Percentiles rank a stretch among this genome's conserved stretches.
These are phyloP conservation scores for Glycine latifolia DNA, from an alignment of 306 rosid genomes.

Conservation along the genomic window DNA sequence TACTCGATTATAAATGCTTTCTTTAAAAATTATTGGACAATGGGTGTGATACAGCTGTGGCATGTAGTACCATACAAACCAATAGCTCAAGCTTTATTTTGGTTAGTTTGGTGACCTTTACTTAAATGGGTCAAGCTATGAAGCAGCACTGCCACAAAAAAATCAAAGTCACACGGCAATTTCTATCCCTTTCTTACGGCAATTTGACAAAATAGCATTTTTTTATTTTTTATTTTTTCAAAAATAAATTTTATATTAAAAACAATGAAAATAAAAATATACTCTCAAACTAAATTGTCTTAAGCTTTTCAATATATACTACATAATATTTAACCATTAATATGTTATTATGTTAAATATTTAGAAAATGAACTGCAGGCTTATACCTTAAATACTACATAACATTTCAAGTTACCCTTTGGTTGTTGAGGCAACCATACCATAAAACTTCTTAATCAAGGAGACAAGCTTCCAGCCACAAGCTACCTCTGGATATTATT, in stretches of 20 bases:
- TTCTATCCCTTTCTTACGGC: not conserved
- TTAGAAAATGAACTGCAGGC: not conserved
- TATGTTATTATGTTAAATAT: too few species aligned
- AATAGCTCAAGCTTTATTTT: not conserved
- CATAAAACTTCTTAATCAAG: slow-evolving; percentile 14
- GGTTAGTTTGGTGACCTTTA: not conserved
- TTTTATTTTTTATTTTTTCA: not conserved
- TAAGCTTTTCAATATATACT: not conserved
- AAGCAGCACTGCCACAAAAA: not conserved
- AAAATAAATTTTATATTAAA: too few species aligned
- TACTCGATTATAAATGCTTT: not conserved
- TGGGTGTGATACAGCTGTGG: not conserved
- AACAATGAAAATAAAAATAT: too few species aligned
- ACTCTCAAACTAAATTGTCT: too few species aligned
- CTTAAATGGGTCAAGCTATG: slow-evolving; percentile 21
- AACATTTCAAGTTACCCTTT: not conserved
- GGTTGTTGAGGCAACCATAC: slow-evolving; percentile 41
- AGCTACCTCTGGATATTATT: slow-evolving; percentile 5
- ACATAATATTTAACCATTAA: not conserved
- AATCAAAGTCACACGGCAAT: not conserved
- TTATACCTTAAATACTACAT: not conserved
- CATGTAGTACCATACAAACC: not conserved
- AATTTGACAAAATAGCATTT: not conserved
- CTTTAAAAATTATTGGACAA: not conserved
- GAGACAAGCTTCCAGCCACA: slow-evolving; percentile 7